Evolutionary conservation across 768 basidiomycete genomes (phyloP), one percentile per base, ranked within the genome.

Genomic region (Termitomyces bulborhizus): DNA sequence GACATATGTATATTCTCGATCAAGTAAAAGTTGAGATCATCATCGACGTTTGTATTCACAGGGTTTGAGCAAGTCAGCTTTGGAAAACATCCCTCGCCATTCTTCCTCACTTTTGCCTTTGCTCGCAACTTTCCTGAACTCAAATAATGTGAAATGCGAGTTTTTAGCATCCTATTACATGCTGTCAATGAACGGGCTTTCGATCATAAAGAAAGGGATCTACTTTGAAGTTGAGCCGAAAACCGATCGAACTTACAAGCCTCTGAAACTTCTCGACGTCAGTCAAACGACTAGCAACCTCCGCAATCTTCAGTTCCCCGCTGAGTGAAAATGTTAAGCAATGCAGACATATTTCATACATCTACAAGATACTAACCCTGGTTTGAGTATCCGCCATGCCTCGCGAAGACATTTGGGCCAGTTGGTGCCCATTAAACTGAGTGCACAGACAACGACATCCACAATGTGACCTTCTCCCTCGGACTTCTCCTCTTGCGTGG

Each of bases 371-470:
- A 56, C 44, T 34, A 62, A 96, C 96, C 81, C 82, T n/a, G 80
- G 70, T 68, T 85, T 88, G 39, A 98, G 74, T 40, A 98, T 81
- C 60, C 97, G 77, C 83, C 91, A 90, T 7, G 90, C 88, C 68
- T 99, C 95, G 27, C 88, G 78, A 27, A 98, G 79, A 63, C 92
- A 92, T 44, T 77, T 78, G n/a, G 90, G 81, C 97, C 97, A 99
- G 66, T 99, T 98, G 15, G 85, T 89, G 32, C 91, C 90, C 97
- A 99, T 99, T 59, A 99, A 76, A 65, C 95, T 98, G 60, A 99
- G 77, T 24, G 95, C 91, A 67, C 93, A 98, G 24, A 98, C 86
- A 6, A 84, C 93, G 6, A 93, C 85, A 66, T 99, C 95, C 2
- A 93, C 91, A 3, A 98, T 69, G 59, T 91, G 86, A 0, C 84